A percentile compares a stretch with the other conserved stretches of the same genome.
phyloP scores from a whole-genome alignment of 148 eudicot species.

The Beta vulgaris region DNA sequence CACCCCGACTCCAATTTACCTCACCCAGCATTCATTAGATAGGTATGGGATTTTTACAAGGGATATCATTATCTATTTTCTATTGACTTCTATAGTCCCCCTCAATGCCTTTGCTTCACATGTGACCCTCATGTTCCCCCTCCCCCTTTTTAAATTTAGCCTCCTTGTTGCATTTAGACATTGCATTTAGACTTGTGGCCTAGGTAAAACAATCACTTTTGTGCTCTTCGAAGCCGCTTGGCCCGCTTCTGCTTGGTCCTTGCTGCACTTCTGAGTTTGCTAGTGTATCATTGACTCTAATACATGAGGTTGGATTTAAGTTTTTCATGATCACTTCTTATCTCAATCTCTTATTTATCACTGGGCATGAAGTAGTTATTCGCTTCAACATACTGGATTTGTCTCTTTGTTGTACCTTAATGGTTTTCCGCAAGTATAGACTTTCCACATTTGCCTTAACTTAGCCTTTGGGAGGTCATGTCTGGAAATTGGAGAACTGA shows the following conservation, averaged over 20 bases:
- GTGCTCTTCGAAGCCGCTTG: neutral
- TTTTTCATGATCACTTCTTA: neutral
- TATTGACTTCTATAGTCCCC: neutral
- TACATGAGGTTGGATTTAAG: neutral
- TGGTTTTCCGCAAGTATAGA: neutral
- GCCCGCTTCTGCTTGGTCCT: neutral
- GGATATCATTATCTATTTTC: neutral
- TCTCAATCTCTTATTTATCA: neutral
- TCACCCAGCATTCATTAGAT: conserved; percentile 65
- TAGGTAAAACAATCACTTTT: neutral
- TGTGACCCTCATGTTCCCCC: neutral
- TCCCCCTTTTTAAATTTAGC: neutral
- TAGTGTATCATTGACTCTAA: neutral
- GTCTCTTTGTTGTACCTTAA: neutral
- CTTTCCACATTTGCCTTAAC: no score
- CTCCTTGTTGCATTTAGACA: neutral
- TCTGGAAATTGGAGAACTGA: neutral
- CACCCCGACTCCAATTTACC: conserved; percentile 82
- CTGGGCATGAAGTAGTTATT: neutral
- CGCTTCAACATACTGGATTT: neutral
- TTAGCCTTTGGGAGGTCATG: no score
- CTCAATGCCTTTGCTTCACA: neutral
- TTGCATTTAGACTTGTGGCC: neutral
- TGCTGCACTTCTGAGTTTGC: neutral
- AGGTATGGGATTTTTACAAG: conserved; percentile 46